Evolutionary conservation across 805 yeast species (phyloP).

Genomic region (Wickerhamomyces kurtzmanii): DNA sequence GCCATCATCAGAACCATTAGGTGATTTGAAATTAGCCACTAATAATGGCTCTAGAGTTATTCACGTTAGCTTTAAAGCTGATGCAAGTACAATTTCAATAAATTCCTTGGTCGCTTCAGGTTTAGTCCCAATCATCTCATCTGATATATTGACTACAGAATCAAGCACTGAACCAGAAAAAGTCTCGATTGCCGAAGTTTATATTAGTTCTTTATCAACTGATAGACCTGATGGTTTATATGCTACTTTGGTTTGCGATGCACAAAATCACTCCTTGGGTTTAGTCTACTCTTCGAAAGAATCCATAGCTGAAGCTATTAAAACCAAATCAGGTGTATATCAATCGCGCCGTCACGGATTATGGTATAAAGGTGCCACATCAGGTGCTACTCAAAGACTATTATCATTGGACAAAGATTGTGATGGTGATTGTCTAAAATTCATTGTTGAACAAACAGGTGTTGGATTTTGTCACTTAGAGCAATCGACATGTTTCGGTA

Average conservation of each 20-base stretch:
- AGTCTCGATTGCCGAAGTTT: conserved; percentile 29
- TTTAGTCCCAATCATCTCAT: conserved; percentile 14
- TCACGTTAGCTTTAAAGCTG: conserved; percentile 5
- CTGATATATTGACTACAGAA: conserved; percentile 11
- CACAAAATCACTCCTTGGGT: conserved; percentile 67
- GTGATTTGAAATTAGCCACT: conserved; percentile 9
- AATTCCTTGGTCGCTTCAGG: conserved; percentile 12
- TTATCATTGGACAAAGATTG: conserved; percentile 69
- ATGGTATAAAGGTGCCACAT: conserved; percentile 93
- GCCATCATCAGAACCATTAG: conserved; percentile 11
- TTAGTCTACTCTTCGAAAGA: conserved; percentile 83
- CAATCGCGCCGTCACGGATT: conserved; percentile 87
- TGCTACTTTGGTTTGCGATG: conserved; percentile 74
- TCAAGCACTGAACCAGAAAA: conserved; percentile 8
- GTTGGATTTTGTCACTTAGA: conserved; percentile 90
- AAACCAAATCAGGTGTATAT: conserved; percentile 80
- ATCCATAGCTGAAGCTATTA: conserved; percentile 74
- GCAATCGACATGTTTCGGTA: conserved; percentile 74
- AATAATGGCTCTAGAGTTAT: conserved; percentile 9
- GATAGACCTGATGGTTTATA: conserved; percentile 83
- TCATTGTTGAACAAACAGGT: conserved; percentile 78
- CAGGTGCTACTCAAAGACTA: conserved; percentile 89
- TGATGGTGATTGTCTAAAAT: conserved; percentile 85
- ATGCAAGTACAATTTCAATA: conserved; percentile 6
- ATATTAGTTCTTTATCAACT: conserved; percentile 48